These are phyloP conservation scores for Letharia columbiana DNA, from an alignment of 495 filamentous ascomycete genomes.

Conservation along the genomic window DNA sequence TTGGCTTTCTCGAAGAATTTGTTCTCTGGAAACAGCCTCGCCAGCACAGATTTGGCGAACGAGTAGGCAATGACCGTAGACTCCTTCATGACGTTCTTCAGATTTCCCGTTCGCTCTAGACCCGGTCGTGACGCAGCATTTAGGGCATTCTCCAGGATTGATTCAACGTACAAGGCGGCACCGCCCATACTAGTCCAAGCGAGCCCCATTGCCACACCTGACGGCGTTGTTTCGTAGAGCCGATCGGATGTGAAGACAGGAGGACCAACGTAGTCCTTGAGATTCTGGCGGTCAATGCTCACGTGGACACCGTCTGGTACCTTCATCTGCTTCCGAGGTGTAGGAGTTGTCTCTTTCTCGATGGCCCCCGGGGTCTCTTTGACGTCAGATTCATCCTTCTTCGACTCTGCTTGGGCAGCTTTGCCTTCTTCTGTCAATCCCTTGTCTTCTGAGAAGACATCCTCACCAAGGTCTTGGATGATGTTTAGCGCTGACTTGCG, in stretches of 20 bases:
- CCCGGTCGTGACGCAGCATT: constrained; percentile 61
- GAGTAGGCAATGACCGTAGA: constrained; percentile 90
- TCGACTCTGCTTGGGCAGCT: constrained; percentile 62
- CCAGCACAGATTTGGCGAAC: constrained; percentile 85
- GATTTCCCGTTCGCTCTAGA: constrained; percentile 84
- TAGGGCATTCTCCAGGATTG: constrained; percentile 79
- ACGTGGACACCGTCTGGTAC: constrained; percentile 86
- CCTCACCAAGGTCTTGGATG: constrained; percentile 88
- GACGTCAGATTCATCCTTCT: constrained; percentile 51
- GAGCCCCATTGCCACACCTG: constrained; percentile 98
- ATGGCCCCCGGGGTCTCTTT: constrained; percentile 50
- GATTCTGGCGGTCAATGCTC: constrained; percentile 74
- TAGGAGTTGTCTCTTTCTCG: constrained; percentile 63
- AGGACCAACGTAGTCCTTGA: constrained; percentile 97
- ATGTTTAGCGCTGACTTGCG: constrained; percentile 96
- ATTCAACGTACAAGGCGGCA: constrained; percentile 93
- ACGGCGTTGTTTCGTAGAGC: constrained; percentile 86
- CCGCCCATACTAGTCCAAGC: constrained; percentile 99
- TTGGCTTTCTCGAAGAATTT: constrained; percentile 93
- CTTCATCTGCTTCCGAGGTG: constrained; percentile 67
- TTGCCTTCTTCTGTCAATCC: constrained; percentile 87
- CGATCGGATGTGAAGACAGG: constrained; percentile 93
- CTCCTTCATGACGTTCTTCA: constrained; percentile 98
- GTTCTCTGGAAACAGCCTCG: constrained; percentile 75
- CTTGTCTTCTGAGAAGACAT: constrained; percentile 68